These are phyloP conservation scores for Chrysosporium queenslandicum DNA, from an alignment of 2,329 filamentous ascomycete genomes.

Conservation along the genomic window DNA sequence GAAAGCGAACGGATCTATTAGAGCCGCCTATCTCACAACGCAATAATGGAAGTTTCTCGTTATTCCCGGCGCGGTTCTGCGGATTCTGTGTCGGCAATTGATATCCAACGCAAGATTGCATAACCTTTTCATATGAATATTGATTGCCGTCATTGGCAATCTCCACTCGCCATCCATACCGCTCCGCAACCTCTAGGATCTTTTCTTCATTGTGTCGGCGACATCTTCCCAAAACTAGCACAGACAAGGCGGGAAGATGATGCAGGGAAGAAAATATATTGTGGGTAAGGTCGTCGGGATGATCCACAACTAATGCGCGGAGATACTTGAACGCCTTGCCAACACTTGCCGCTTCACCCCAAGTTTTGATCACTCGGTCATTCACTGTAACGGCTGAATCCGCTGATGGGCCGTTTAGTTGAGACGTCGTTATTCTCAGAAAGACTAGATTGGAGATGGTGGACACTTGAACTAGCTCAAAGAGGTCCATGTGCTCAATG, in stretches of 20 bases:
- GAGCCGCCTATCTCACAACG: background rate
- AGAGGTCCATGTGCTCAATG: conserved; percentile 22
- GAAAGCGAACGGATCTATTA: background rate
- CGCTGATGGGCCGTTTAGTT: conserved; percentile 4
- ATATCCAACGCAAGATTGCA: background rate
- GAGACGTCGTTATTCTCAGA: conserved; percentile 28
- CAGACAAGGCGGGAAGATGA: conserved; percentile 29
- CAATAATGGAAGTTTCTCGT: background rate
- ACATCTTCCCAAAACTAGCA: conserved; percentile 29
- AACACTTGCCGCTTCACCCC: conserved; percentile 31
- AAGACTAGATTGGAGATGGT: conserved; percentile 34
- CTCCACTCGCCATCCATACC: conserved; percentile 24
- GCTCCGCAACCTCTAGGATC: conserved; percentile 15
- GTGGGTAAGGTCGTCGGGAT: conserved; percentile 26
- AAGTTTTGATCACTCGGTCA: conserved; percentile 34
- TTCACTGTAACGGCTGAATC: conserved; percentile 22
- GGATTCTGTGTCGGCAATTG: background rate
- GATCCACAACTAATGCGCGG: conserved; percentile 28
- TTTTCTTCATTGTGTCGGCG: conserved; percentile 21
- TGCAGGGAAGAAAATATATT: conserved; percentile 28
- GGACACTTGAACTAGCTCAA: conserved; percentile 32
- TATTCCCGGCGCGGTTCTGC: background rate
- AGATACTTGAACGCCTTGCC: conserved; percentile 31
- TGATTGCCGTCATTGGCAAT: background rate
- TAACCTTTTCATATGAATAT: conserved; percentile 2